These are phyloP conservation scores for Alternaria triticimaculans DNA, from an alignment of 2,329 filamentous ascomycete species.

Conservation along the genomic window DNA sequence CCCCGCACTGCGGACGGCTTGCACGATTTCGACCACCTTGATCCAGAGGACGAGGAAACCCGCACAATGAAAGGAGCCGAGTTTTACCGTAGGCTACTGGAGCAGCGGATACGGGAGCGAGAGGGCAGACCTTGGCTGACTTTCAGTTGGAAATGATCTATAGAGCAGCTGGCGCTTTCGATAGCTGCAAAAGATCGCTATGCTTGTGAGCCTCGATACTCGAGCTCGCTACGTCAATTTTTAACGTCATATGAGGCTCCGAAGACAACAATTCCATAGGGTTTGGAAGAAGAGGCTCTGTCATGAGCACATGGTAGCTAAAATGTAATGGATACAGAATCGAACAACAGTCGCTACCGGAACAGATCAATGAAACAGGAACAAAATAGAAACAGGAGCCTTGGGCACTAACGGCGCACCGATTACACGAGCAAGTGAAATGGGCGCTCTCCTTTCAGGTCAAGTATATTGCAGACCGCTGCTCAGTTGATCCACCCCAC, in stretches of 20 bases:
- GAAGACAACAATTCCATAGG: rapidly evolving
- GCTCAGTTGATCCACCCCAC: not conserved
- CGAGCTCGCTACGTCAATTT: not conserved
- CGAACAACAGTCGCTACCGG: not conserved
- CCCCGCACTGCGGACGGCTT: not conserved
- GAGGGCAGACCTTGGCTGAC: not conserved
- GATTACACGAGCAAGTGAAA: not conserved
- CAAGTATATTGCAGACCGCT: not conserved
- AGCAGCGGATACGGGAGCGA: not conserved
- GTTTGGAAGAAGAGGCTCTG: not conserved
- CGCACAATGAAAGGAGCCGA: not conserved
- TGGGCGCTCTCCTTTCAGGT: not conserved
- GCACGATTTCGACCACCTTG: not conserved
- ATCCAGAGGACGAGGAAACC: not conserved
- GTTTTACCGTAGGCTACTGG: not conserved
- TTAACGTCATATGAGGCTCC: not conserved
- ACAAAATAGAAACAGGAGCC: not conserved
- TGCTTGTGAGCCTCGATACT: not conserved
- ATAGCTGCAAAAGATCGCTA: not conserved
- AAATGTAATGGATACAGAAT: not conserved
- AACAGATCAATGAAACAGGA: not conserved
- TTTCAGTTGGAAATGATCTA: not conserved
- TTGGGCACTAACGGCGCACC: too few species aligned
- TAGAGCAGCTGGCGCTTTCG: not conserved
- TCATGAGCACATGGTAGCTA: not conserved